Evolutionary conservation across 164 flowering plant genomes (phyloP).

Genomic region (Malania oleifera): DNA sequence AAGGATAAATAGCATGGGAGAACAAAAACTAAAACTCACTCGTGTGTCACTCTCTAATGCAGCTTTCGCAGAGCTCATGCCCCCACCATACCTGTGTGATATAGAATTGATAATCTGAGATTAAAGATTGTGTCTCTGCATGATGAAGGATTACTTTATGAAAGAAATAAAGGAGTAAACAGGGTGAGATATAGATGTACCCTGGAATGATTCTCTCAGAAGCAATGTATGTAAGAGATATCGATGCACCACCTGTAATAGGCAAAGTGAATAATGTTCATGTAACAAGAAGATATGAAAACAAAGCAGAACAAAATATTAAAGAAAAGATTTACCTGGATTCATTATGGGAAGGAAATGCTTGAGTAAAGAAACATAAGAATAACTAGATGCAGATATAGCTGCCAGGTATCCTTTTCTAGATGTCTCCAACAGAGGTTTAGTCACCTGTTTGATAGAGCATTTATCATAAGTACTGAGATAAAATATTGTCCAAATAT

Average conservation of each 20-base stretch:
- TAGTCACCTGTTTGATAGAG: constrained; percentile 54
- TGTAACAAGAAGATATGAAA: background rate
- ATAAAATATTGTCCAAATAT: background rate
- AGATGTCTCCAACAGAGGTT: constrained; percentile 90
- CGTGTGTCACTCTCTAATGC: constrained; percentile 95
- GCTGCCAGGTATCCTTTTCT: constrained; percentile 95
- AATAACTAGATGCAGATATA: constrained; percentile 92
- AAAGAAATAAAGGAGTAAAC: background rate
- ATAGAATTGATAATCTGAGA: background rate
- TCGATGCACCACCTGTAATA: constrained; percentile 79
- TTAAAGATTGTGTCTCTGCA: background rate
- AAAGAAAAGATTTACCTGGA: constrained; percentile 52
- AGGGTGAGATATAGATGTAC: constrained; percentile 23
- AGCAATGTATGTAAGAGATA: constrained; percentile 95
- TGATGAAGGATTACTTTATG: background rate
- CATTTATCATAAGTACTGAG: background rate
- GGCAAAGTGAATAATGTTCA: background rate
- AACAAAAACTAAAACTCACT: constrained; percentile 31
- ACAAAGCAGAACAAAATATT: background rate
- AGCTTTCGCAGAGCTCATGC: constrained; percentile 99
- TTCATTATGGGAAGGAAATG: constrained; percentile 94
- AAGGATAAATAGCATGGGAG: background rate
- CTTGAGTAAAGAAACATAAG: constrained; percentile 82
- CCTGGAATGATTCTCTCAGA: constrained; percentile 97
- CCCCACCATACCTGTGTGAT: constrained; percentile 81